Conservation (phyloP, 768 basidiomycete species). For the Chiua virens region DNA sequence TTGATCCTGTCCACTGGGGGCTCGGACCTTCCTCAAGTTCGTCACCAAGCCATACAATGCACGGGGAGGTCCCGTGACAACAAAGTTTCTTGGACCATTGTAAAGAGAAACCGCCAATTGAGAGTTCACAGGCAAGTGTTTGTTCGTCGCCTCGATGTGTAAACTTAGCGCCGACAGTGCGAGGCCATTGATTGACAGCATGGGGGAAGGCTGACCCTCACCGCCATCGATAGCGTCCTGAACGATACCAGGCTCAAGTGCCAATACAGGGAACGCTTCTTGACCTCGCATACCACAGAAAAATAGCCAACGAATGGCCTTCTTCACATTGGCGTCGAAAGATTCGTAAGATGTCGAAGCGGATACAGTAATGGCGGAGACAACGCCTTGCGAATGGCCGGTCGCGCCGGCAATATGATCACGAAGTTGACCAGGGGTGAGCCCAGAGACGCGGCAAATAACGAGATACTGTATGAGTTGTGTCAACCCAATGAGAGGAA, state of each 20-base stretch:
- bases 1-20: slow-evolving; percentile 85
- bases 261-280: slow-evolving; percentile 89
- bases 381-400: slow-evolving; percentile 96
- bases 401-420: slow-evolving; percentile 80
- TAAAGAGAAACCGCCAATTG: slow-evolving; percentile 84
- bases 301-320: slow-evolving; percentile 91
- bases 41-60: slow-evolving; percentile 95
- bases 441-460: slow-evolving; percentile 68
- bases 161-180: slow-evolving; percentile 70
- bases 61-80: slow-evolving; percentile 89
- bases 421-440: slow-evolving; percentile 81
- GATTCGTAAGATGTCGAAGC: slow-evolving; percentile 75
- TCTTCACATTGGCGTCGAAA: slow-evolving; percentile 71
- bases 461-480: slow-evolving; percentile 93
- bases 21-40: slow-evolving; percentile 85
- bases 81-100: slow-evolving; percentile 89
- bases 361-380: slow-evolving; percentile 88
- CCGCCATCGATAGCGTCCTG: slow-evolving; percentile 88
- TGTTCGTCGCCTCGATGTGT: slow-evolving; percentile 86
- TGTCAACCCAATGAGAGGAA: slow-evolving; percentile 94
- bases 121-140: slow-evolving; percentile 75
- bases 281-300: slow-evolving; percentile 92
- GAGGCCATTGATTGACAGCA: slow-evolving; percentile 89
- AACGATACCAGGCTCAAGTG: slow-evolving; percentile 85
- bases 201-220: slow-evolving; percentile 90